Base-by-base conservation (phyloP, 2,329 filamentous ascomycete species). In the Arthrocladium fulminans region DNA sequence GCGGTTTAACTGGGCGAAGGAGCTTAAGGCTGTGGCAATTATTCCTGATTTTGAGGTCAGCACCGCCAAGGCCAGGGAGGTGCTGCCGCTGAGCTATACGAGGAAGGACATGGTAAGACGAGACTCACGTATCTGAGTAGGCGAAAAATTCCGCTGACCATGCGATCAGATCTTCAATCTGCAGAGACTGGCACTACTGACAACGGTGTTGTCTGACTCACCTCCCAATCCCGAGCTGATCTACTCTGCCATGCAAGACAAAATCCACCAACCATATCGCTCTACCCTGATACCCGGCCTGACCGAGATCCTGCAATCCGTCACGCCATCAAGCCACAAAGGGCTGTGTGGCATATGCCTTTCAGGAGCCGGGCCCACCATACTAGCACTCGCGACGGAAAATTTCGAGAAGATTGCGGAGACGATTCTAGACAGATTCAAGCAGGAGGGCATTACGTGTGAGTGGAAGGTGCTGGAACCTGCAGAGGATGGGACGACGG, bases 191-290 rank as follows among this genome's bases (percentile, higher is more conserved):
- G 89, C 90, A 2, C 77, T 98, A 43, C 77, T 98, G 10, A 89
- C 90, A 25, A 87, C 88, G 9, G 89, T 89, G 1, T 76, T 98
- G 39, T 88, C 89, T 55, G 83, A 88, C 65, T 90, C 86, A 6
- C 90, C 92, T 8, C 90, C 89, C 1, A 85, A 96, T 63, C 84
- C 92, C 19, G 84, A 94, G 60, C 84, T 94, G 67, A 98, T 98
- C 65, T 94, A 94, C 71, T 81, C 94, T 41, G 90, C 89, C 40
- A 98, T 98, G 92, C 92, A 97, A 70, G 92, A 98, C 73, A 94
- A 89, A 69, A 81, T 98, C 52, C 92, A 98, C 71, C 92, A 98
- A 68, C 92, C 88, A 37, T 97, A 98, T 72, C 84, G 92, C 47
- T 84, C 92, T 68, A 84, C 79, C 2, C 78, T 98, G 53, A 94